Evolutionary conservation across 2,329 filamentous ascomycete species (phyloP).

Genomic region (Incumbomyces delicatus): DNA sequence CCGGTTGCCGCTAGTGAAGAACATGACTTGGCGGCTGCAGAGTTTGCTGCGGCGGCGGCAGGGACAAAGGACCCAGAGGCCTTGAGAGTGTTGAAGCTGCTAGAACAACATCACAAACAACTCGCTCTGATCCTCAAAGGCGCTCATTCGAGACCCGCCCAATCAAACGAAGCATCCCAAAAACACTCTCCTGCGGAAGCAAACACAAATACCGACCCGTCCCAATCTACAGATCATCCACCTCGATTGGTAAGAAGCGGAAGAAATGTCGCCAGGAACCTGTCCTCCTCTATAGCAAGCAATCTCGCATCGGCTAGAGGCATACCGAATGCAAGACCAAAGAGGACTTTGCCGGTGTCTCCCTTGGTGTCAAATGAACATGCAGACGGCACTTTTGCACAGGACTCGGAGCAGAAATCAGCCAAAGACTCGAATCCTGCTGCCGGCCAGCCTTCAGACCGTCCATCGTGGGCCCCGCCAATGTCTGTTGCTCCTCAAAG

Average conservation of each 20-base stretch:
- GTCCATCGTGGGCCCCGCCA: slow-evolving; percentile 19
- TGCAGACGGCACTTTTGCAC: slow-evolving; percentile 58
- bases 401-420: slow-evolving; percentile 19
- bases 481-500: slow-evolving; percentile 27
- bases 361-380: slow-evolving; percentile 67
- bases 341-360: slow-evolving; percentile 55
- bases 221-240: slow-evolving; percentile 21
- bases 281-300: slow-evolving; percentile 75
- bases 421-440: background rate
- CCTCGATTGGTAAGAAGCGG: slow-evolving; percentile 30
- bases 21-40: slow-evolving; percentile 76
- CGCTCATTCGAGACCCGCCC: slow-evolving; percentile 46
- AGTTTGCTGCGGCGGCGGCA: slow-evolving; percentile 76
- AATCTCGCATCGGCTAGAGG: slow-evolving; percentile 79
- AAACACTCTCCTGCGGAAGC: background rate
- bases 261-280: slow-evolving; percentile 52
- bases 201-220: slow-evolving; percentile 14
- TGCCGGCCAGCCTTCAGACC: background rate
- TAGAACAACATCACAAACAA: slow-evolving; percentile 78
- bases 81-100: slow-evolving; percentile 68
- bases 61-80: slow-evolving; percentile 63
- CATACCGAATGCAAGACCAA: slow-evolving; percentile 45
- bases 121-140: slow-evolving; percentile 73
- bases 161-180: background rate
- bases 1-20: slow-evolving; percentile 76